phyloP scores from a whole-genome alignment of 805 yeast genomes.

The Candida qinlingensis region DNA sequence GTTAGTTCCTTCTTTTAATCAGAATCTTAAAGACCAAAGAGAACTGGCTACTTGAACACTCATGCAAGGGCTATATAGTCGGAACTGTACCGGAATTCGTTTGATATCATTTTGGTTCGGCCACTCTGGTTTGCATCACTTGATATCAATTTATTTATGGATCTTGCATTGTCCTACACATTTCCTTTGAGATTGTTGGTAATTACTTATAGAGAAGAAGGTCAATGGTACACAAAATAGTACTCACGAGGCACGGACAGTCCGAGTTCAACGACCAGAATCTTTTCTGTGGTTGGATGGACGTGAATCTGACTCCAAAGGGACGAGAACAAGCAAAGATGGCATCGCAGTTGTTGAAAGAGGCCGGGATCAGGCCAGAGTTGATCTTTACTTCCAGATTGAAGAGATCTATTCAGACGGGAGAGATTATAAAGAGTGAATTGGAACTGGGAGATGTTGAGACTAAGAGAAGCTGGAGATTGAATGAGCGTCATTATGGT shows the following conservation, averaged over 20 bases:
- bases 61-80: too few species aligned
- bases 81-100: too few species aligned
- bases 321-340: slow-evolving; percentile 65
- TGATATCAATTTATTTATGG: background rate
- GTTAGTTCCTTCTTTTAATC: too few species aligned
- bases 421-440: slow-evolving; percentile 55
- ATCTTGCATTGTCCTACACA: background rate
- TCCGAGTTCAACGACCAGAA: slow-evolving; percentile 73
- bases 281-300: slow-evolving; percentile 84
- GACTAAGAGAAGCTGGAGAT: slow-evolving; percentile 67
- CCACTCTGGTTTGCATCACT: background rate
- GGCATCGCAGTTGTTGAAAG: slow-evolving; percentile 55
- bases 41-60: too few species aligned
- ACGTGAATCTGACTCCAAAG: slow-evolving; percentile 59
- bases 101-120: background rate
- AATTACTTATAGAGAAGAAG: background rate
- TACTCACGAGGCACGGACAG: slow-evolving; percentile 77
- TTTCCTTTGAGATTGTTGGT: background rate
- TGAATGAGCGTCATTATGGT: slow-evolving; percentile 84
- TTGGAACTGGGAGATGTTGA: slow-evolving; percentile 48
- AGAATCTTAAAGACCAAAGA: too few species aligned
- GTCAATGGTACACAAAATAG: slow-evolving; percentile 31
- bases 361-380: slow-evolving; percentile 46
- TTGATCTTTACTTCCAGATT: slow-evolving; percentile 66
- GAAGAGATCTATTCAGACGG: slow-evolving; percentile 71